phyloP scores from a whole-genome alignment of 164 flowering plant species.

The Magnolia officinalis region DNA sequence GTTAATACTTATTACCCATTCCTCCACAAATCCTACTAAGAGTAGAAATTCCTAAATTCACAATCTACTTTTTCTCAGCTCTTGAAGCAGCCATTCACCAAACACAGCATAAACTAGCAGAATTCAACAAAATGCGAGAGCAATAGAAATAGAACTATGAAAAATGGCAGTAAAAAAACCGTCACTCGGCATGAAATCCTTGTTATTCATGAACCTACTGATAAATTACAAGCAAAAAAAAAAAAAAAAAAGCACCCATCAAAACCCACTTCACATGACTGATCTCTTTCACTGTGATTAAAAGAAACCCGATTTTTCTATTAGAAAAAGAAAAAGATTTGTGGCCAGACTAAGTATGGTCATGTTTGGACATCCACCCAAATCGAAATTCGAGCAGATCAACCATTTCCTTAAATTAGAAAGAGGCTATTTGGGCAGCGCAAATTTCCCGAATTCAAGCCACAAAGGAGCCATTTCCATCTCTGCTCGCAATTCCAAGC shows the following conservation, averaged over 20 bases:
- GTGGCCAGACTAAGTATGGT: background rate
- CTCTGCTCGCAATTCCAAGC: background rate
- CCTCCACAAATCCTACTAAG: too few relatives aligned
- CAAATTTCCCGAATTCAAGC: background rate
- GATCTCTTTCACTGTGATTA: background rate
- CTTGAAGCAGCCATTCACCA: too few relatives aligned
- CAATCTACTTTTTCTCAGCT: too few relatives aligned
- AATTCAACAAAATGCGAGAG: too few relatives aligned
- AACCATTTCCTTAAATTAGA: background rate
- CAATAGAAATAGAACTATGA: background rate
- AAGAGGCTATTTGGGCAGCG: background rate
- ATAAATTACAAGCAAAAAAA: constrained; percentile 7
- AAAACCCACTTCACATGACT: constrained; percentile 9
- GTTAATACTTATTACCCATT: too few relatives aligned
- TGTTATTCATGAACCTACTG: constrained; percentile 4
- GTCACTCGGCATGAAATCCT: background rate
- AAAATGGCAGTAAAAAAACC: background rate
- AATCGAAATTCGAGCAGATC: background rate
- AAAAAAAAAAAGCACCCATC: background rate
- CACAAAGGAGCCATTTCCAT: background rate
- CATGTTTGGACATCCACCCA: background rate
- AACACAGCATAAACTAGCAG: too few relatives aligned
- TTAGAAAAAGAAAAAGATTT: background rate
- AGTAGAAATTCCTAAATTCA: too few relatives aligned
- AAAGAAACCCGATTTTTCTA: background rate